Base-by-base conservation (phyloP, 148 eudicot genomes). In the Tetragonia tetragonoides region DNA sequence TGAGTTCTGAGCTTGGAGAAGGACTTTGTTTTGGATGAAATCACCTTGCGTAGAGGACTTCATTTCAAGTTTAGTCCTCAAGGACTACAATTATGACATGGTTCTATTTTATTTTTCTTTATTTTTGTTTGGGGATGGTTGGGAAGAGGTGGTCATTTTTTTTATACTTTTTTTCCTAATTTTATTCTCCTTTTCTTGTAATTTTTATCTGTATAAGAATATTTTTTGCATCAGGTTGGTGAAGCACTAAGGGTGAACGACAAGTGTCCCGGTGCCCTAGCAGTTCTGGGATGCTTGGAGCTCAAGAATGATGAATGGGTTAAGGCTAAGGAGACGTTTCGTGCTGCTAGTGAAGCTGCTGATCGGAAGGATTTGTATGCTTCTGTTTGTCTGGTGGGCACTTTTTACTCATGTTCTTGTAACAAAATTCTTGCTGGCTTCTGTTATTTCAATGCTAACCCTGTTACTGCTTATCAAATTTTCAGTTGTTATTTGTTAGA, bases 221-320 rank as follows among this genome's bases (percentile, higher is more conserved):
- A 38, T 76, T 46, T 53, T 10, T 84, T 79, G 37, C 66, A 10
- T 53, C 81, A 95, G 99, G 89, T 95, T 81, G 86, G 87, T 72
- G 97, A 95, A 84, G 96, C 97, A 67, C 77, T 95, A 57, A 90
- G 85, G 86, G 84, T 91, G 81, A 92, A 95, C 74, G 99, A 91
- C 53, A 95, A 93, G 84, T 91, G 90, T 73, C 89, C 93, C 53
- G 83, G 87, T 83, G 94, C 97, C 81, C 85, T 95, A 73, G 73
- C 92, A 62, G 89, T 95, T 92, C 94, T 93, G 38, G 99, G 99
- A 68, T 91, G 91, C 80, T 84, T 95, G 87, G 99, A 95, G 84
- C 90, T 95, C 66, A 95, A 95, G 87, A 95, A 95, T 75, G 97
- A 93, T 87, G 99, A 95, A 70, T 95, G 99, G 99, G 97, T 95